These are phyloP conservation scores for Pholiota adiposa DNA, from an alignment of 1,284 basidiomycete genomes.

Conservation along the genomic window DNA sequence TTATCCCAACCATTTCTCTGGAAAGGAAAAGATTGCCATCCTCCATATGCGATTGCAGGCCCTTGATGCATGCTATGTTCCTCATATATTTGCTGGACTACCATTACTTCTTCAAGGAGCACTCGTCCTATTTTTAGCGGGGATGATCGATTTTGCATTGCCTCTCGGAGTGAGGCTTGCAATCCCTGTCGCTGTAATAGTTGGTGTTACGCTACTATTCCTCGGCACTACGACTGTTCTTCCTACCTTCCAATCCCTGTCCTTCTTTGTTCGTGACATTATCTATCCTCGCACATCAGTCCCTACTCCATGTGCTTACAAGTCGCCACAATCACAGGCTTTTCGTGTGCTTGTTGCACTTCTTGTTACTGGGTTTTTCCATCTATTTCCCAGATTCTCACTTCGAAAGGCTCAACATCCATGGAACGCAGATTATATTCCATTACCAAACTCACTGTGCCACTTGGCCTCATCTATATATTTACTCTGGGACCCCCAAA, in stretches of 20 bases:
- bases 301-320: constrained; percentile 16
- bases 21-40: constrained; percentile 21
- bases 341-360: not conserved
- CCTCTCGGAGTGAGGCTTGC: constrained; percentile 24
- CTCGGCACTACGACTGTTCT: constrained; percentile 24
- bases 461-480: not conserved
- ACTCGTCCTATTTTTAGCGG: constrained; percentile 29
- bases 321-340: constrained; percentile 16
- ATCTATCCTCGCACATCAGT: not conserved
- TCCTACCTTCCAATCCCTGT: constrained; percentile 19
- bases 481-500: not conserved
- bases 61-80: constrained; percentile 28
- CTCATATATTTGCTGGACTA: constrained; percentile 25
- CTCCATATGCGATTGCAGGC: constrained; percentile 26
- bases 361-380: not conserved
- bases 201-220: constrained; percentile 21
- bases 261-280: not conserved
- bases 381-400: not conserved
- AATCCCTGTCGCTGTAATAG: constrained; percentile 17
- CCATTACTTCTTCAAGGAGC: constrained; percentile 28
- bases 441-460: not conserved
- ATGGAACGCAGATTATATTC: too few relatives aligned
- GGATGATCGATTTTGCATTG: constrained; percentile 27
- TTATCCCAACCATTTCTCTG: constrained; percentile 11
- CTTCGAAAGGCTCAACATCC: too few relatives aligned